A percentile compares a stretch with the other conserved stretches of the same genome.
Conservation (phyloP, 179 eudicot species). For the Beta corolliflora region DNA sequence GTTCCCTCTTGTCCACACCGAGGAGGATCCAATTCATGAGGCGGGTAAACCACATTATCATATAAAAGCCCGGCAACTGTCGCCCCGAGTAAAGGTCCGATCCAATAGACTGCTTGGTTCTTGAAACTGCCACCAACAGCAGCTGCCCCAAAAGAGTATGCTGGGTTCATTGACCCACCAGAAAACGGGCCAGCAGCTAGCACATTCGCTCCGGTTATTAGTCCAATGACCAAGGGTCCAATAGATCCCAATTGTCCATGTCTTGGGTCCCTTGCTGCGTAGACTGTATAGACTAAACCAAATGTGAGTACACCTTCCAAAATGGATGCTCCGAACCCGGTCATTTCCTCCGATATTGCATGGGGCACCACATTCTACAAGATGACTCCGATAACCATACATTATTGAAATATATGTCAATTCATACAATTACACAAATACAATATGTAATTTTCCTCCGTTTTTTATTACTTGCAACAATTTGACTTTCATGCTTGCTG, state of each 20-base stretch:
- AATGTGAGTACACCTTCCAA: conserved; percentile 83
- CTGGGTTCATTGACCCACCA: conserved; percentile 94
- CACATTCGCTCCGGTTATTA: conserved; percentile 70
- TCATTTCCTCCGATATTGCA: conserved; percentile 68
- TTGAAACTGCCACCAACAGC: conserved; percentile 66
- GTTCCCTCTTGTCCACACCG: conserved; percentile 24
- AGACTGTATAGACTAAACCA: conserved; percentile 69
- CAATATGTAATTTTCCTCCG: too few species aligned
- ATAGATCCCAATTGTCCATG: conserved; percentile 55
- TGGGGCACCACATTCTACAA: conserved; percentile 64
- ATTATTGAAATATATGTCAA: background rate
- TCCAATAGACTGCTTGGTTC: conserved; percentile 94
- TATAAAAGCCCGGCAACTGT: conserved; percentile 68
- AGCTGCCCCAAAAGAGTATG: conserved; percentile 70
- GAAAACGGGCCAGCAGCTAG: conserved; percentile 80
- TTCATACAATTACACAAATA: background rate
- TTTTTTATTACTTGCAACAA: too few species aligned
- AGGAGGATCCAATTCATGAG: conserved; percentile 32
- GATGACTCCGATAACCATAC: background rate
- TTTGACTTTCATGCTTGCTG: too few species aligned
- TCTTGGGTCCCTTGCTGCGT: conserved; percentile 62
- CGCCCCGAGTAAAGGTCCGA: conserved; percentile 82
- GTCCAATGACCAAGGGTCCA: conserved; percentile 74
- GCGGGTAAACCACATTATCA: conserved; percentile 74
- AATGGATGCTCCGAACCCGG: conserved; percentile 85